Conservation (phyloP, 345 rosid species). For the Hibiscus trionum region DNA sequence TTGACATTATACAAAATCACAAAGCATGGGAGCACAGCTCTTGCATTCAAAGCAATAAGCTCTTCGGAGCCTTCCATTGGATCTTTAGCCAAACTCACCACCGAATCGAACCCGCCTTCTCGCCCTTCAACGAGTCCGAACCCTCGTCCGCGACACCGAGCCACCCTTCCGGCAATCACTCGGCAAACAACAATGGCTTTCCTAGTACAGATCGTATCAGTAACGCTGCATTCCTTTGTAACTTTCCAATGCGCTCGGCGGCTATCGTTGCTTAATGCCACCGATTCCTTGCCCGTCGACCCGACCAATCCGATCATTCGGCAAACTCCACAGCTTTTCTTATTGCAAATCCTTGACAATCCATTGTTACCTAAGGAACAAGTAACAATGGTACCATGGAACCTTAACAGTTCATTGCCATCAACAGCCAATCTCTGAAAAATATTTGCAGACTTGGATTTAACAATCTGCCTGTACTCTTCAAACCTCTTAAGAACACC, state of each 20-base stretch:
- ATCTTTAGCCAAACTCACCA: neutral
- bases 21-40: conserved; percentile 4
- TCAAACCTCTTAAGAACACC: conserved; percentile 7
- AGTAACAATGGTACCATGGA: neutral
- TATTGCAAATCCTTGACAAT: neutral
- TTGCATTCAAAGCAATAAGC: conserved; percentile 1
- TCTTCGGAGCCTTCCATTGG: neutral
- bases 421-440: conserved; percentile 3
- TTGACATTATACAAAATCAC: neutral
- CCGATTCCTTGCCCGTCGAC: neutral
- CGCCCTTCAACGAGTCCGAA: too few species aligned
- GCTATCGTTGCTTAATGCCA: neutral
- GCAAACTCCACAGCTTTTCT: neutral
- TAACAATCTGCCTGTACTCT: neutral
- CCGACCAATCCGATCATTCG: neutral
- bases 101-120: conserved; percentile 5
- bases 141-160: neutral
- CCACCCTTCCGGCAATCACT: conserved; percentile 6
- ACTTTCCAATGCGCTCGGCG: neutral
- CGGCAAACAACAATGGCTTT: conserved; percentile 2
- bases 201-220: neutral
- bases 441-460: neutral
- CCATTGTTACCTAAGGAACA: conserved; percentile 1
- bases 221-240: neutral
- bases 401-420: conserved; percentile 9